Percentiles rank a stretch among this genome's conserved stretches.
Conservation (phyloP, 2,329 filamentous ascomycete species). For the Colletotrichum sojae region DNA sequence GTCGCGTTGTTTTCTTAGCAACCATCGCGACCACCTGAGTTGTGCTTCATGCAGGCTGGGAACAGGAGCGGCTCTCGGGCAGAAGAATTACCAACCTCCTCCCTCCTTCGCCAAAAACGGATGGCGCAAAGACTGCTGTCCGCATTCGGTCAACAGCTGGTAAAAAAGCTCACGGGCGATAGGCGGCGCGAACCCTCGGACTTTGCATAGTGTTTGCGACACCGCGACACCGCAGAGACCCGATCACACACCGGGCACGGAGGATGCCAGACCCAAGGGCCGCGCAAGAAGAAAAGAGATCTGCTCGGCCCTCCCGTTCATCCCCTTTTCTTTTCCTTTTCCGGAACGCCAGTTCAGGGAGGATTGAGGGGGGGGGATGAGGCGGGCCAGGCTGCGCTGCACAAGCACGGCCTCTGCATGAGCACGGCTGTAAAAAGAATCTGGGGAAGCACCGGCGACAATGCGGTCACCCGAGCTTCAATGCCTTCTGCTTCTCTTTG, state of each 20-base stretch:
- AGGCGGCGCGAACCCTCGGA: not conserved
- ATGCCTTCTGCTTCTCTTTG: not conserved
- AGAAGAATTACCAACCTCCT: not conserved
- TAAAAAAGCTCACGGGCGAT: conserved; percentile 10
- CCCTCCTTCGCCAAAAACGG: not conserved
- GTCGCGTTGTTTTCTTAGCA: not conserved
- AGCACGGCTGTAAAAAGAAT: conserved; percentile 24
- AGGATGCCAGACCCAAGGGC: not conserved
- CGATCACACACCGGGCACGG: conserved; percentile 1
- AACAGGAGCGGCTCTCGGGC: not conserved
- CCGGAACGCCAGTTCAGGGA: conserved; percentile 1
- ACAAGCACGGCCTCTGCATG: not conserved
- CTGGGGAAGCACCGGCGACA: conserved; percentile 15
- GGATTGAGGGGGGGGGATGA: not conserved
- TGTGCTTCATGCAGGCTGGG: too few relatives aligned
- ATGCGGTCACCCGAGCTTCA: not conserved
- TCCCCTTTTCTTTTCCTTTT: not conserved
- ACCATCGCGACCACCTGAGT: not conserved
- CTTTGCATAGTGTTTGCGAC: too few relatives aligned
- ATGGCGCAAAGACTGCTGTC: too few relatives aligned
- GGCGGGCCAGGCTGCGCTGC: too few relatives aligned
- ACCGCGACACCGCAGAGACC: conserved; percentile 22
- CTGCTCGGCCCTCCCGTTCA: too few relatives aligned
- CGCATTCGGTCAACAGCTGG: not conserved
- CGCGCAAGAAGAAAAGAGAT: not conserved